Percentiles rank a stretch among this genome's conserved stretches.
Evolutionary conservation across 192 early-diverging fungal species (phyloP).

Genomic region (Coemansia sp.): DNA sequence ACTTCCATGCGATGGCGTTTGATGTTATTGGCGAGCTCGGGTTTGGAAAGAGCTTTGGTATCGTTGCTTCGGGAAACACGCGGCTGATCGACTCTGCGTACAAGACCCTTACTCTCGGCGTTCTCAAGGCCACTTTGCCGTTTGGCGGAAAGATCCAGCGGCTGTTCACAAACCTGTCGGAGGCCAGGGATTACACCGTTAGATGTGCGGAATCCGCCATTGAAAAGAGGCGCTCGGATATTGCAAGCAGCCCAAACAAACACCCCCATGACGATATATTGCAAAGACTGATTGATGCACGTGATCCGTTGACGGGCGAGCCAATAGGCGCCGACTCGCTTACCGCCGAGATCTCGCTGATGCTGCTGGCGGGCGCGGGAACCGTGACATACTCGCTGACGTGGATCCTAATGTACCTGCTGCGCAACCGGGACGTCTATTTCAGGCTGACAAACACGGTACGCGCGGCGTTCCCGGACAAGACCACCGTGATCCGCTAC

Average conservation of each 20-base stretch:
- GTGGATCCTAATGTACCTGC: conserved; percentile 14
- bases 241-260: background rate
- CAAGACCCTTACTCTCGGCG: conserved; percentile 12
- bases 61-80: conserved; percentile 11
- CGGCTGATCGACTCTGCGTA: conserved; percentile 22
- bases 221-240: background rate
- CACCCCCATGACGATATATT: conserved; percentile 24
- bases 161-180: conserved; percentile 10
- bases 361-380: conserved; percentile 32
- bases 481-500: conserved; percentile 6
- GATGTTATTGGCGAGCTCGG: conserved; percentile 45
- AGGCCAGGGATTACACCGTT: conserved; percentile 10
- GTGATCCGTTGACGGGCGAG: conserved; percentile 33
- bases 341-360: conserved; percentile 25
- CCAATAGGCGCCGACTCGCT: background rate
- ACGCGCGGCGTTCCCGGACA: conserved; percentile 5
- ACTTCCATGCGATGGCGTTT: conserved; percentile 30
- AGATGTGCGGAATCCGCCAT: conserved; percentile 14
- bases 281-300: conserved; percentile 47
- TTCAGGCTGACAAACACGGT: background rate
- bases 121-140: conserved; percentile 12
- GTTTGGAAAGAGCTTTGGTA: conserved; percentile 33
- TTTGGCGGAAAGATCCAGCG: conserved; percentile 14
- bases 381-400: conserved; percentile 21
- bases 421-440: conserved; percentile 22